phyloP scores from a whole-genome alignment of 805 yeast species.

The Lachancea lanzarotensis region DNA sequence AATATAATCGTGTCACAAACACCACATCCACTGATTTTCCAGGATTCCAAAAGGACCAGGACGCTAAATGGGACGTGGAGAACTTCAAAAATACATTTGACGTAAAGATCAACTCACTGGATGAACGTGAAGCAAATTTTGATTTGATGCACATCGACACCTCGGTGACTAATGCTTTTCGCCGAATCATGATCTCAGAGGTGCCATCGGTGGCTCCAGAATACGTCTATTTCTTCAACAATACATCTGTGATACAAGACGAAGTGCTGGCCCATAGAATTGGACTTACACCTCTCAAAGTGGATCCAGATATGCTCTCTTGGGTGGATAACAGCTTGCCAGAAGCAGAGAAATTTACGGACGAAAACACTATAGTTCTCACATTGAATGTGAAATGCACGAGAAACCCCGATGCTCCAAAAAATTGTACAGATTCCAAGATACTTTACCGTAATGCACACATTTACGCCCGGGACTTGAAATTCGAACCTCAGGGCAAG shows the following conservation, averaged over 20 bases:
- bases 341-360: constrained; percentile 69
- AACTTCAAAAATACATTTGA: constrained; percentile 64
- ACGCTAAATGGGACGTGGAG: constrained; percentile 76
- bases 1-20: constrained; percentile 85
- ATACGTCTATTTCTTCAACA: constrained; percentile 81
- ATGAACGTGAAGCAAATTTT: constrained; percentile 72
- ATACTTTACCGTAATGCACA: constrained; percentile 76
- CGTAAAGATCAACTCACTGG: constrained; percentile 57
- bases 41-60: constrained; percentile 59
- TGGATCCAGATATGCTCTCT: constrained; percentile 80
- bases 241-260: constrained; percentile 94
- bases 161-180: constrained; percentile 90
- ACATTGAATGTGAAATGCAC: constrained; percentile 78
- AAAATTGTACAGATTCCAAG: constrained; percentile 72
- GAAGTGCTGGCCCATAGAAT: constrained; percentile 95
- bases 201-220: constrained; percentile 96
- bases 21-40: constrained; percentile 90
- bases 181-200: constrained; percentile 95
- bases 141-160: constrained; percentile 85
- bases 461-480: constrained; percentile 84
- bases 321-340: constrained; percentile 71
- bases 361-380: constrained; percentile 83
- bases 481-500: constrained; percentile 86
- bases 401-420: constrained; percentile 75
- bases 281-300: constrained; percentile 84